phyloP scores from a whole-genome alignment of 352 stramenopile genomes.

The Globisporangium irregulare region DNA sequence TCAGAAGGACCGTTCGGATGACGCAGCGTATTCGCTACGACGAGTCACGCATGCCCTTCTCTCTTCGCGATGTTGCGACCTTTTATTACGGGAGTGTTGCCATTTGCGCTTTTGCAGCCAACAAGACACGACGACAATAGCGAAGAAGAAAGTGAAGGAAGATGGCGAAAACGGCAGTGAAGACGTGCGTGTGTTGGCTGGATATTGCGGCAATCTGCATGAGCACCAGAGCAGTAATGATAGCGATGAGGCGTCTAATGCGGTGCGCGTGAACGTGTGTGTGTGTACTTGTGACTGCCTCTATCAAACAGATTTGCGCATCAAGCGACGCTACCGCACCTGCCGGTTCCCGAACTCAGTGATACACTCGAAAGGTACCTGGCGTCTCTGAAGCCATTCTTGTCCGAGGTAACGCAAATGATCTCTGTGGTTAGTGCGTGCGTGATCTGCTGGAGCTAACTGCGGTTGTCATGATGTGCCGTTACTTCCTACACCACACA shows the following conservation, averaged over 20 bases:
- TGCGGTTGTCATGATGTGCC: constrained; percentile 30
- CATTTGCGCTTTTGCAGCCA: constrained; percentile 4
- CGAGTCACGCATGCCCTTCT: not conserved
- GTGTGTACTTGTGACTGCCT: not conserved
- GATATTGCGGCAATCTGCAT: not conserved
- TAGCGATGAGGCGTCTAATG: not conserved
- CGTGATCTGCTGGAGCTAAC: constrained; percentile 21
- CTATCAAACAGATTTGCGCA: constrained; percentile 26
- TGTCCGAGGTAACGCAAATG: constrained; percentile 31
- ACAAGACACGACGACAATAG: not conserved
- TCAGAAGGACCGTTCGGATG: not conserved
- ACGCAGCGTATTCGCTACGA: not conserved
- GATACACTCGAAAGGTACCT: constrained; percentile 86
- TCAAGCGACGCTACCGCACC: constrained; percentile 63
- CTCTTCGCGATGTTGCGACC: not conserved
- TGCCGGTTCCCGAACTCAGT: constrained; percentile 84
- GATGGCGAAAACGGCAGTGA: not conserved
- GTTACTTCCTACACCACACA: constrained; percentile 18
- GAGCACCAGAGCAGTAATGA: not conserved
- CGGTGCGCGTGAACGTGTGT: not conserved
- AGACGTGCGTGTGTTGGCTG: constrained; percentile 5
- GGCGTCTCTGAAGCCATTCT: constrained; percentile 56
- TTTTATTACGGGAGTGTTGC: not conserved
- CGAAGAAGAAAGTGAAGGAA: not conserved
- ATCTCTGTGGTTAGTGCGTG: constrained; percentile 12